Percentiles rank a stretch among this genome's conserved stretches.
phyloP scores from a whole-genome alignment of 202 grass and related monocot genomes.

The Schoenoplectus tabernaemontani region DNA sequence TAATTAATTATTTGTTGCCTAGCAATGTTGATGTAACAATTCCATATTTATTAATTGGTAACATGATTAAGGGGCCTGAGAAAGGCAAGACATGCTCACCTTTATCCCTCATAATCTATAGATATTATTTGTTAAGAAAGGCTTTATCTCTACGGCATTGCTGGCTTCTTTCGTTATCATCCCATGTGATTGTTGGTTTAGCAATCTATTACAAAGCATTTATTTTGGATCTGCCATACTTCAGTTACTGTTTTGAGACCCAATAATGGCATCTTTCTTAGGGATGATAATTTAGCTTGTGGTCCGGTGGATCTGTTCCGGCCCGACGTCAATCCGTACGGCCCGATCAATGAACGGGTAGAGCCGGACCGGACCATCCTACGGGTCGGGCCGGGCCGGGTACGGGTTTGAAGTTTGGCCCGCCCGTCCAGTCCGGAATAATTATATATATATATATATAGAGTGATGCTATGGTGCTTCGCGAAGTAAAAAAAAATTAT shows the following conservation, averaged over 20 bases:
- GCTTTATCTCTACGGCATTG: not conserved
- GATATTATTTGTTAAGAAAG: not conserved
- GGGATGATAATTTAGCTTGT: no score
- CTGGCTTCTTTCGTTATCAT: not conserved
- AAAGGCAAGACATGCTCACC: slow-evolving; percentile 22
- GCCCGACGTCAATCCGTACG: no score
- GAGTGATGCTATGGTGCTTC: no score
- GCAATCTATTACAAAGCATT: not conserved
- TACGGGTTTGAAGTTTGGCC: no score
- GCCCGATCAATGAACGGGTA: no score
- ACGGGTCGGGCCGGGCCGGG: no score
- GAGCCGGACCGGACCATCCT: no score
- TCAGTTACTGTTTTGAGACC: not conserved
- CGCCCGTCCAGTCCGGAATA: no score
- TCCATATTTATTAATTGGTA: slow-evolving; percentile 6
- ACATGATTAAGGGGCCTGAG: slow-evolving; percentile 15
- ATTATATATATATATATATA: no score
- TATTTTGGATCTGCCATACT: slow-evolving; percentile 6
- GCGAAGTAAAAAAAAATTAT: no score
- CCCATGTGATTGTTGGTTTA: slow-evolving; percentile 16
- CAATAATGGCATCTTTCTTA: not conserved
- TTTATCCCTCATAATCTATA: not conserved
- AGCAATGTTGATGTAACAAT: not conserved
- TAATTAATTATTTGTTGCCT: not conserved
- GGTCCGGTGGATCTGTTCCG: no score